A percentile compares a stretch with the other conserved stretches of the same genome.
phyloP scores from a whole-genome alignment of 2,329 filamentous ascomycete species.

The Aspergillus phoenicis region DNA sequence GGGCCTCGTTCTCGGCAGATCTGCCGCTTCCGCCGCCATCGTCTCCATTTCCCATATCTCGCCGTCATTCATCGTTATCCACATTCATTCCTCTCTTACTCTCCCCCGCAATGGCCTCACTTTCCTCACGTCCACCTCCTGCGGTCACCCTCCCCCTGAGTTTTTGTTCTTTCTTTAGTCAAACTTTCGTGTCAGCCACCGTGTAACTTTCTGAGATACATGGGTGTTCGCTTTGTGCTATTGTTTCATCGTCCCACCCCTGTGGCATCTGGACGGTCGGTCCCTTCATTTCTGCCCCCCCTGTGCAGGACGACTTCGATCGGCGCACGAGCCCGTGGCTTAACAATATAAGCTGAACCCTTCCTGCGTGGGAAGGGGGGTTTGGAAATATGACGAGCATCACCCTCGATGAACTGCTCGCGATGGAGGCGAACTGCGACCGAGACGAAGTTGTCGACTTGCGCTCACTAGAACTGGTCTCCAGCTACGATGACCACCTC shows the following conservation, averaged over 20 bases:
- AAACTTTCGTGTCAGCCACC: constrained; percentile 16
- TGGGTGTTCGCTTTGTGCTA: constrained; percentile 23
- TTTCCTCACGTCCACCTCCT: constrained; percentile 17
- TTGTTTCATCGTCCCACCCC: constrained; percentile 26
- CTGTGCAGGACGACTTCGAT: background rate
- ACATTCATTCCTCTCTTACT: constrained; percentile 3
- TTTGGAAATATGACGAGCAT: constrained; percentile 24
- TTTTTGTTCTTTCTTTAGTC: background rate
- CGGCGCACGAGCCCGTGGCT: background rate
- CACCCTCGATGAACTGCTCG: constrained; percentile 37
- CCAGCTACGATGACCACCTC: constrained; percentile 60
- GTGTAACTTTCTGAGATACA: constrained; percentile 21
- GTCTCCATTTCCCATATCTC: constrained; percentile 2
- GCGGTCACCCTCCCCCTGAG: constrained; percentile 7
- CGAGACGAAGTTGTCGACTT: constrained; percentile 52
- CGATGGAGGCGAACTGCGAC: constrained; percentile 32
- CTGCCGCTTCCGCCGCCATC: constrained; percentile 16
- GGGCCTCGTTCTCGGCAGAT: constrained; percentile 15
- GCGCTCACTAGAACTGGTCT: constrained; percentile 60
- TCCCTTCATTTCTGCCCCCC: constrained; percentile 15
- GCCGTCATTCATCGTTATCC: constrained; percentile 11
- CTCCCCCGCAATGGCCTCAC: constrained; percentile 19
- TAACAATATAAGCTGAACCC: constrained; percentile 9
- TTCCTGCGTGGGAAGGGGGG: constrained; percentile 2
- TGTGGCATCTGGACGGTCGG: constrained; percentile 21